Evolutionary conservation across 768 basidiomycete species (phyloP).

Genomic region (Pisolithus orientalis): DNA sequence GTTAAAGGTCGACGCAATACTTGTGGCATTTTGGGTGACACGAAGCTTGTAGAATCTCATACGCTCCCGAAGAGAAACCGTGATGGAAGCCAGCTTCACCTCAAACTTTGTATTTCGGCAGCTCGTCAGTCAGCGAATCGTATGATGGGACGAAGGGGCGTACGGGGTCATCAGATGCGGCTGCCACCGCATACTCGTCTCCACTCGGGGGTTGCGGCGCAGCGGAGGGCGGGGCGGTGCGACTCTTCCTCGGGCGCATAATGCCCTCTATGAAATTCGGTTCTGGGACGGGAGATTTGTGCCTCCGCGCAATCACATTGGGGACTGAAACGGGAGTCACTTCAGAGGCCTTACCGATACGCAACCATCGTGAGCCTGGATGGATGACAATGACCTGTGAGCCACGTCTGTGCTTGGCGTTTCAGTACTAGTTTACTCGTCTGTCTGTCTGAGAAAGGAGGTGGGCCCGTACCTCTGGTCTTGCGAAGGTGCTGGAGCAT

Average conservation of each 20-base stretch:
- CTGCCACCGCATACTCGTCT: conserved; percentile 46
- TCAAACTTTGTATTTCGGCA: conserved; percentile 48
- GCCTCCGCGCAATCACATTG: conserved; percentile 68
- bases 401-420: conserved; percentile 50
- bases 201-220: conserved; percentile 22
- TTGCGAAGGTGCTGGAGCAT: conserved; percentile 27
- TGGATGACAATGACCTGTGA: conserved; percentile 77
- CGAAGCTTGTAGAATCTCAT: conserved; percentile 84
- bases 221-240: conserved; percentile 13
- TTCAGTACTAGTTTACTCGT: conserved; percentile 1
- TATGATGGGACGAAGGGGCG: conserved; percentile 16
- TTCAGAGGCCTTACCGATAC: conserved; percentile 73
- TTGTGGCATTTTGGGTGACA: conserved; percentile 63
- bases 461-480: conserved; percentile 41
- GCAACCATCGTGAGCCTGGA: conserved; percentile 66
- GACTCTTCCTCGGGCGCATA: conserved; percentile 44
- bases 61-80: conserved; percentile 66
- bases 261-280: conserved; percentile 45
- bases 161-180: conserved; percentile 59
- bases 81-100: conserved; percentile 66
- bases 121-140: neutral
- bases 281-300: conserved; percentile 37
- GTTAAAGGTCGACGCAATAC: conserved; percentile 74
- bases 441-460: conserved; percentile 2
- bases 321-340: conserved; percentile 64